Conservation (phyloP, 441 rosid species). For the Populus hybrid region DNA sequence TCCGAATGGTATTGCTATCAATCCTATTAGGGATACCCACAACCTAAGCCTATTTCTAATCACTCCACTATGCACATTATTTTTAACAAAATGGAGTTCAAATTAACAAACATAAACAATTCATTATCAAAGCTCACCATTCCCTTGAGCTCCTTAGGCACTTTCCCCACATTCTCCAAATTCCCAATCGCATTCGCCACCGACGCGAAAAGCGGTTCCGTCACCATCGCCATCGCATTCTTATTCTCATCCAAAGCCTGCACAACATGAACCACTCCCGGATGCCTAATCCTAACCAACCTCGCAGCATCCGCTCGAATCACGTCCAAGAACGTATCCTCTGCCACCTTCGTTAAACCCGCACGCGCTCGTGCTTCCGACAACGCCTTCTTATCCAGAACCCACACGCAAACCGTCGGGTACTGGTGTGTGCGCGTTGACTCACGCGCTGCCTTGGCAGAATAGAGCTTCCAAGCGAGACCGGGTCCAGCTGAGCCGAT, state of each 20-base stretch:
- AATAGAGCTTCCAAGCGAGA: constrained; percentile 78
- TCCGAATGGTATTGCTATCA: background rate
- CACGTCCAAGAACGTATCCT: constrained; percentile 75
- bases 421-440: constrained; percentile 74
- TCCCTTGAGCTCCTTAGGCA: constrained; percentile 76
- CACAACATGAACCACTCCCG: constrained; percentile 94
- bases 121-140: constrained; percentile 41
- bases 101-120: background rate
- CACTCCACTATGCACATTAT: background rate
- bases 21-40: background rate
- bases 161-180: constrained; percentile 62
- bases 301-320: constrained; percentile 76
- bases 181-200: constrained; percentile 82
- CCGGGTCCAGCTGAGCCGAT: constrained; percentile 97
- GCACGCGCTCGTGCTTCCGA: constrained; percentile 71
- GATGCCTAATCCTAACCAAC: constrained; percentile 82
- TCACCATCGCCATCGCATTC: constrained; percentile 95
- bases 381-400: constrained; percentile 74
- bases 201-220: constrained; percentile 85
- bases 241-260: constrained; percentile 92
- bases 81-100: background rate
- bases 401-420: constrained; percentile 86
- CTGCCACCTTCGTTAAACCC: constrained; percentile 72
- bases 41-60: background rate
- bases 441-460: constrained; percentile 73